Base-by-base conservation (phyloP, 768 basidiomycete species). In the Lactifluus subvellereus region DNA sequence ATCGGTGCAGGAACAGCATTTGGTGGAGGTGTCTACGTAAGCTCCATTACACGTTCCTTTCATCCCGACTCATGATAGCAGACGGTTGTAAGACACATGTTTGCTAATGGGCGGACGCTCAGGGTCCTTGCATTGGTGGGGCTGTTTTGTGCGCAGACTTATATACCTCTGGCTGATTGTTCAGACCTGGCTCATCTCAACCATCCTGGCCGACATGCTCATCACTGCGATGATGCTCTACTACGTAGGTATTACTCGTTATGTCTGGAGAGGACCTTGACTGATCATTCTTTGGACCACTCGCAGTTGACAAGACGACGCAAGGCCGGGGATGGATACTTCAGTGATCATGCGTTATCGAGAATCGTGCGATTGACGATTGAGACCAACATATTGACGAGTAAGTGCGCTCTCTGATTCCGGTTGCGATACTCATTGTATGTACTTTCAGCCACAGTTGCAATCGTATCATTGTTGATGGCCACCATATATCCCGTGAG, bases 341-440 rank as follows among this genome's bases (percentile, higher is more conserved):
- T 52, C 18, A 10, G 35, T 22, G 22, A 58, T 1, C 35, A 58
- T 11, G 43, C 43, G 2, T 16, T 62, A 20, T 8, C 30, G 11
- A 59, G 6, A 40, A 18, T 63, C 27, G 30, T 59, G 14, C 27
- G 57, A 47, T 42, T 63, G 52, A 63, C 51, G 0, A 18, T 63
- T 38, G 62, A 63, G 47, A 59, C 57, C n/a, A 63, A 63, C 37
- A 3, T 47, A 7, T 14, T 57, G 42, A 62, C 61, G 5, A n/a
- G 61, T 57, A 27, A n/a, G 56, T 52, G 4, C 3, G 8, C 54
- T 50, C 35, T 33, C 38, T n/a, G n/a, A 33, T 51, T 40, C 50
- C 30, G 11, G 18, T 53, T 35, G 27, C 6, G 8, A 11, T 7
- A 13, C 10, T 37, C 11, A 20, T 32, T 51, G 27, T 14, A 38